phyloP scores from a whole-genome alignment of 192 early-diverging fungal genomes.

The Allomyces macrogynus region DNA sequence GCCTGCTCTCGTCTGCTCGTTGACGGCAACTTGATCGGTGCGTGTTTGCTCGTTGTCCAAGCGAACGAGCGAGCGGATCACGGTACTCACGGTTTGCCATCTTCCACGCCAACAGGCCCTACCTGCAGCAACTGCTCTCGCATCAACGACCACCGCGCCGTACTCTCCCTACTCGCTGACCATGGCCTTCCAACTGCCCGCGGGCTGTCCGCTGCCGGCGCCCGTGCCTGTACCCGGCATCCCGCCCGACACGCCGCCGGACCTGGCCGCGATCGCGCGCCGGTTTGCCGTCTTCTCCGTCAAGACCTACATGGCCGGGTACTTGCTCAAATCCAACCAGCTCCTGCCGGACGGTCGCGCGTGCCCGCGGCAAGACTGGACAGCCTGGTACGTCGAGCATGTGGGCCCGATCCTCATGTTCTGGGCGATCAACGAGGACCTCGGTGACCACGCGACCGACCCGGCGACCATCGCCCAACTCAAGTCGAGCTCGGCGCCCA shows the following conservation, averaged over 20 bases:
- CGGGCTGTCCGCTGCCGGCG: background rate
- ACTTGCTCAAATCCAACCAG: constrained; percentile 50
- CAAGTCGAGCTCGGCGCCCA: constrained; percentile 28
- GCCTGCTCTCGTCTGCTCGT: too few relatives aligned
- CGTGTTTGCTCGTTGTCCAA: too few relatives aligned
- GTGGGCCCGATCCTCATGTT: constrained; percentile 44
- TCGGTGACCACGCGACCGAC: background rate
- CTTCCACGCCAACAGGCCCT: too few relatives aligned
- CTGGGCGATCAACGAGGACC: constrained; percentile 9
- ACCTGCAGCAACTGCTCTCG: too few relatives aligned
- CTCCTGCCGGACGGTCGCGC: constrained; percentile 34
- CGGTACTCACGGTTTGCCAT: too few relatives aligned
- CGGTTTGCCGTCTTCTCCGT: constrained; percentile 44
- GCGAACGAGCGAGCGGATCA: too few relatives aligned
- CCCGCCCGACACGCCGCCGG: constrained; percentile 14
- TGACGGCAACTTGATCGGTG: too few relatives aligned
- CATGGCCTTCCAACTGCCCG: too few relatives aligned
- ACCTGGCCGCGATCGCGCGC: constrained; percentile 22
- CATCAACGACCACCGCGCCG: too few relatives aligned
- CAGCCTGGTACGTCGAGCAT: constrained; percentile 52
- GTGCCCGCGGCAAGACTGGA: constrained; percentile 29
- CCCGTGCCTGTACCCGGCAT: constrained; percentile 5
- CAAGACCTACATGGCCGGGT: constrained; percentile 51
- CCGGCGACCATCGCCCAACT: constrained; percentile 11
- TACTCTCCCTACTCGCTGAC: too few relatives aligned